phyloP scores from a whole-genome alignment of 805 yeast genomes.

The Ogataea salicorniae region DNA sequence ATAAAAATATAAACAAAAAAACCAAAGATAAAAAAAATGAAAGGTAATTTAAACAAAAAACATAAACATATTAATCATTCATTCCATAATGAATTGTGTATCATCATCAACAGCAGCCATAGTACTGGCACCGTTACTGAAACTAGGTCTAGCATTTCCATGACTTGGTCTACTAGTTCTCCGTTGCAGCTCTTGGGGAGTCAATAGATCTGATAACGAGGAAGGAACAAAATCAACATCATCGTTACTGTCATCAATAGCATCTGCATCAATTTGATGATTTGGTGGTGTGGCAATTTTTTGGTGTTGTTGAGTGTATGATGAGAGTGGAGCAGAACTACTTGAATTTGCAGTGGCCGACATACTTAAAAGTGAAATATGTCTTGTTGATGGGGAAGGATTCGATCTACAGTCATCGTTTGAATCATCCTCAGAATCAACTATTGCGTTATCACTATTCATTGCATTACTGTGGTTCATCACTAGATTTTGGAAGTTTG shows the following conservation, averaged over 20 bases:
- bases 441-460: slow-evolving; percentile 9
- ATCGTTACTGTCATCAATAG: slow-evolving; percentile 30
- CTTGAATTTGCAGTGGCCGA: too few species aligned
- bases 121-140: slow-evolving; percentile 5
- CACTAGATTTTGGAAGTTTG: too few species aligned
- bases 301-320: background rate
- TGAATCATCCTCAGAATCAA: slow-evolving; percentile 11
- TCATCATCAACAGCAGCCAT: slow-evolving; percentile 24
- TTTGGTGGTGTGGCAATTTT: background rate
- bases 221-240: slow-evolving; percentile 82
- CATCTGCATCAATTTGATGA: slow-evolving; percentile 1
- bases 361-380: too few species aligned
- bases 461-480: background rate
- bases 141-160: slow-evolving; percentile 6
- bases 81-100: slow-evolving; percentile 35
- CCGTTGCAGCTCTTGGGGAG: slow-evolving; percentile 72
- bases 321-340: too few species aligned
- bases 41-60: background rate
- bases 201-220: slow-evolving; percentile 70
- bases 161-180: slow-evolving; percentile 48
- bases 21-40: background rate
- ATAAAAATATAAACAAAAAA: background rate
- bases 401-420: background rate
- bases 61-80: background rate
- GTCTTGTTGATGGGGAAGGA: too few species aligned